Conservation (phyloP, 1,284 basidiomycete genomes). For the Wallemia hederae region DNA sequence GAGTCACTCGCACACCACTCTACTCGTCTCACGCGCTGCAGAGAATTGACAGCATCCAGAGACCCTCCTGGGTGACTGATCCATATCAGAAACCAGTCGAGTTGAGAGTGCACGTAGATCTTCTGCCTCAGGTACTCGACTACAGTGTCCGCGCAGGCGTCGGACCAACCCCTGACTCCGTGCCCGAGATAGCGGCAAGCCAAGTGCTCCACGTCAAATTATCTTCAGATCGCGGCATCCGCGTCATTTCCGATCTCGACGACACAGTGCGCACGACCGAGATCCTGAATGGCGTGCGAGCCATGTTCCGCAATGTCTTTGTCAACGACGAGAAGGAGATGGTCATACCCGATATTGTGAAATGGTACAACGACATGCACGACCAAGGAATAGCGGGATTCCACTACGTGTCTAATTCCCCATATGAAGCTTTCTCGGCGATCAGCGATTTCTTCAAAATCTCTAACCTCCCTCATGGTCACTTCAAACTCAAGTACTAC, state of each 20-base stretch:
- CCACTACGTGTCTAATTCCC: conserved; percentile 44
- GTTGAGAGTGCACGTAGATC: not conserved
- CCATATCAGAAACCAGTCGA: not conserved
- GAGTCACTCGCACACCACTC: not conserved
- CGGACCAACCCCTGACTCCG: not conserved
- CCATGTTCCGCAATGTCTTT: conserved; percentile 1
- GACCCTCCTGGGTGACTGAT: not conserved
- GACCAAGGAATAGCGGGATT: conserved; percentile 5
- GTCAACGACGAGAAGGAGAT: conserved; percentile 1
- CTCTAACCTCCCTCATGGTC: conserved; percentile 34
- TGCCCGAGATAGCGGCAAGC: not conserved
- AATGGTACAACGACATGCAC: not conserved
- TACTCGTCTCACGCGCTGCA: not conserved
- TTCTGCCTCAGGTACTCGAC: not conserved
- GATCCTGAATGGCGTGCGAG: conserved; percentile 20
- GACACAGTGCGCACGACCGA: conserved; percentile 65
- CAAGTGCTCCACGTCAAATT: not conserved
- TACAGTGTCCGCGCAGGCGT: not conserved
- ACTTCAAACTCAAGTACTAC: conserved; percentile 36
- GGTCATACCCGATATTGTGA: not conserved
- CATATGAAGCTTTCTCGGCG: conserved; percentile 53
- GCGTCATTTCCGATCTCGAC: conserved; percentile 75
- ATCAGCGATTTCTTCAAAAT: conserved; percentile 45
- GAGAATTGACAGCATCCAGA: not conserved
- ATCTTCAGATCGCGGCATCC: conserved; percentile 16